Conservation (phyloP, 805 yeast genomes). For the Zygoascus biomembranicola region DNA sequence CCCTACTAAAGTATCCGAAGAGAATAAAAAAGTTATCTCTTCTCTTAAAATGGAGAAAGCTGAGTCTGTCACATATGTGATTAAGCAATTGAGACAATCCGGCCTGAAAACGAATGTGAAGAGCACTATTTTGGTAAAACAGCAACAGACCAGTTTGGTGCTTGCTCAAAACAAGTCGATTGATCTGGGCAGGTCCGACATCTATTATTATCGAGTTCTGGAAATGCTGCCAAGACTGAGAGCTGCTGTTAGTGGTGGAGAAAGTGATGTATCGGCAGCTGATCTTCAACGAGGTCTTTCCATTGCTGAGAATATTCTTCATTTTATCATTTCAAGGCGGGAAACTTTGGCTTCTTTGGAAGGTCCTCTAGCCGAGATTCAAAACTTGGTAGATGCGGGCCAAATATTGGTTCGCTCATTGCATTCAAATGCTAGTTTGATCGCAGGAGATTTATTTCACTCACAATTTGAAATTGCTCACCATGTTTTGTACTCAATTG, state of each 20-base stretch:
- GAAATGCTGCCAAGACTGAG: constrained; percentile 78
- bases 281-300: constrained; percentile 74
- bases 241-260: constrained; percentile 48
- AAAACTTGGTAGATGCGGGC: background rate
- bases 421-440: background rate
- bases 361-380: background rate
- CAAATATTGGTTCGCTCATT: background rate
- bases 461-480: background rate
- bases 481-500: background rate
- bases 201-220: constrained; percentile 56
- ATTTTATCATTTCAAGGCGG: constrained; percentile 38
- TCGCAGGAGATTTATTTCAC: background rate
- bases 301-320: constrained; percentile 61
- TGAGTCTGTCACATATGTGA: constrained; percentile 64
- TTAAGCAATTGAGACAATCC: constrained; percentile 63
- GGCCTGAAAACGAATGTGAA: constrained; percentile 67
- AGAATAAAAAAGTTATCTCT: constrained; percentile 60
- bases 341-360: background rate
- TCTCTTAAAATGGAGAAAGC: constrained; percentile 75
- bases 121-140: constrained; percentile 54
- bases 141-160: constrained; percentile 54
- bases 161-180: constrained; percentile 35
- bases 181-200: constrained; percentile 33
- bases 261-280: constrained; percentile 64
- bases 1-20: constrained; percentile 62